These are phyloP conservation scores for Extremus antarcticus DNA, from an alignment of 495 filamentous ascomycete species.

Conservation along the genomic window DNA sequence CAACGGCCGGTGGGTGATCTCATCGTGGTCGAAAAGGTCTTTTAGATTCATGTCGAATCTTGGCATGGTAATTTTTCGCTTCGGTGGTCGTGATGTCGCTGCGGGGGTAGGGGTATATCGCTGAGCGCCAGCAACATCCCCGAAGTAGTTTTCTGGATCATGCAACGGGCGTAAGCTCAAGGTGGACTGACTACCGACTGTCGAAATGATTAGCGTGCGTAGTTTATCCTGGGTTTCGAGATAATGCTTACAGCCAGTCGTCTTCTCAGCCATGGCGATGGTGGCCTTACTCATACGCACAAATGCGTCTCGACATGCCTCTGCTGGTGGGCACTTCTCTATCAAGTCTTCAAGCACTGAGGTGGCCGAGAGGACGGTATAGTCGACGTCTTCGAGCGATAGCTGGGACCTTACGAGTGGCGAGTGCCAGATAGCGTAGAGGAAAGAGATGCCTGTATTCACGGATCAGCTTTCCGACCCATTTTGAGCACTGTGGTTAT, in stretches of 20 bases:
- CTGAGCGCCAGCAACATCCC: background rate
- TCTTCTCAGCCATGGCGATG: slow-evolving; percentile 78
- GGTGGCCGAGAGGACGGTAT: slow-evolving; percentile 87
- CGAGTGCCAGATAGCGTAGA: slow-evolving; percentile 97
- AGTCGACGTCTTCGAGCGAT: slow-evolving; percentile 83
- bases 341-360: slow-evolving; percentile 71
- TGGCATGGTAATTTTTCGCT: slow-evolving; percentile 31
- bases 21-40: slow-evolving; percentile 40
- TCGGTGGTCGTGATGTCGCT: background rate
- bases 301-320: slow-evolving; percentile 86
- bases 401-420: slow-evolving; percentile 48
- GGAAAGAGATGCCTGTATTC: slow-evolving; percentile 70
- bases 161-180: slow-evolving; percentile 11
- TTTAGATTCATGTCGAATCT: slow-evolving; percentile 57
- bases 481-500: background rate
- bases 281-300: slow-evolving; percentile 92
- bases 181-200: slow-evolving; percentile 10
- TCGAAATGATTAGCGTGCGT: background rate
- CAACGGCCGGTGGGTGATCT: slow-evolving; percentile 15
- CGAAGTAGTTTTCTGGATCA: slow-evolving; percentile 19
- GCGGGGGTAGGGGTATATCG: background rate
- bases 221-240: too few species aligned
- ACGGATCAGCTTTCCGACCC: background rate
- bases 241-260: slow-evolving; percentile 22
- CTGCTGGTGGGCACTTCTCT: slow-evolving; percentile 68